Base-by-base conservation (phyloP, 108 stramenopile genomes). In the Fragilariopsis cylindrus region DNA sequence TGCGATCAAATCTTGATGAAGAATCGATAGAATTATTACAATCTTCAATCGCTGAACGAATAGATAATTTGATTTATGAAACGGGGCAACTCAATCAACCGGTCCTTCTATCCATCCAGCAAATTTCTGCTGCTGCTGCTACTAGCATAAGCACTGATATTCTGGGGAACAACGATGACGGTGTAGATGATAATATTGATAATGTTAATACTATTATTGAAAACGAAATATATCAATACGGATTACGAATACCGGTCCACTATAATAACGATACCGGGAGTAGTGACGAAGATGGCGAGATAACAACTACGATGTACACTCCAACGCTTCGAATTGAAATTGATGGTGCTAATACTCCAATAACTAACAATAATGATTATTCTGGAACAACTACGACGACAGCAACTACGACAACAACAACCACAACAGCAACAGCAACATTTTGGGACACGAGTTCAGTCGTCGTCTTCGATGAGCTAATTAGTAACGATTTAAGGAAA, bases 391-490 rank as follows among this genome's bases (percentile, higher is more conserved):
- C 30, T 30, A 30, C 30, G 30, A 30, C 30, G 2, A 30, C 30
- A 21, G 1, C 21, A 21, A 21, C 21, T 21, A 21, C 21, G 21
- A 1, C 21, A 1, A 21, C 21, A 21, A 21, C 21, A 1, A 30
- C n/a, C n/a, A n/a, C 30, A 30, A 1, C 30, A 30, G 2, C 30
- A 30, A 30, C 30, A 30, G 48, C 75, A 13, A 52, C 40, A 4
- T 79, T 78, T 65, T 87, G 82, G 78, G 88, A 89, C 64, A 87
- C 84, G 12, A 87, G 85, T 60, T 78, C 82, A 9, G 53, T 87
- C 9, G 9, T 84, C 40, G 74, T 87, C 21, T 87, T 89, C 72
- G 88, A 89, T 54, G 65, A 89, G 77, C 65, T 89, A 7, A 18
- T 87, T n/a, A 75, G 63, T 47, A 69, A 83, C n/a, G 72, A 81